These are phyloP conservation scores for Pythium vanterpoolii DNA, from an alignment of 352 stramenopile genomes.

Conservation along the genomic window DNA sequence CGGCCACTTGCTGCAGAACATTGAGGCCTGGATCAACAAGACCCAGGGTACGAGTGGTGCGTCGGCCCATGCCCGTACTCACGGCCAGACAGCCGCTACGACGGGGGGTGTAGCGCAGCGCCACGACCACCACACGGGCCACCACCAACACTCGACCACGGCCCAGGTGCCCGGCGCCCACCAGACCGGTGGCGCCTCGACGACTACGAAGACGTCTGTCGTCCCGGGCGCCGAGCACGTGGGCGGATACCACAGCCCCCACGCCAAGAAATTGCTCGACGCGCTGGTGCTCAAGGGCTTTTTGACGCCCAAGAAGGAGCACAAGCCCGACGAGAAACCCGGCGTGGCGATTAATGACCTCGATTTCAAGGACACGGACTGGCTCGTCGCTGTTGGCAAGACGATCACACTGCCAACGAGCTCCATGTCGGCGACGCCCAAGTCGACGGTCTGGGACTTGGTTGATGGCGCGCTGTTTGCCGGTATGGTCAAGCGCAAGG, in stretches of 20 bases:
- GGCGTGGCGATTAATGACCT: conserved; percentile 38
- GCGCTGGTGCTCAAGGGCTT: conserved; percentile 26
- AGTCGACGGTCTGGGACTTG: conserved; percentile 21
- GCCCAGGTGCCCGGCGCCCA: too few species aligned
- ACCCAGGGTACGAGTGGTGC: too few species aligned
- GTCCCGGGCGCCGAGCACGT: background rate
- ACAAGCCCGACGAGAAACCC: too few species aligned
- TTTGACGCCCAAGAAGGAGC: conserved; percentile 23
- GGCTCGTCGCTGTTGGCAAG: conserved; percentile 37
- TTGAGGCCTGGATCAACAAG: background rate
- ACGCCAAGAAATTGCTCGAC: conserved; percentile 23
- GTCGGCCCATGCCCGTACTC: too few species aligned
- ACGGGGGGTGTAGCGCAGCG: too few species aligned
- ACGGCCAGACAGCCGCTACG: too few species aligned
- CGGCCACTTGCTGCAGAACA: background rate
- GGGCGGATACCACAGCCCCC: background rate
- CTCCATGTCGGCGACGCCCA: too few species aligned
- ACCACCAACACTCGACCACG: too few species aligned
- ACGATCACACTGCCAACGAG: conserved; percentile 34
- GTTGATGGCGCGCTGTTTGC: conserved; percentile 21
- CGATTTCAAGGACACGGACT: conserved; percentile 38
- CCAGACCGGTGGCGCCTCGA: too few species aligned
- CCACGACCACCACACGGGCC: too few species aligned
- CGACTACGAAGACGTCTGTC: background rate
- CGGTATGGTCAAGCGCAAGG: conserved; percentile 51